Percentiles rank a stretch among this genome's conserved stretches.
Conservation (phyloP, 2,329 filamentous ascomycete species). For the Cryphonectria carpinicola region DNA sequence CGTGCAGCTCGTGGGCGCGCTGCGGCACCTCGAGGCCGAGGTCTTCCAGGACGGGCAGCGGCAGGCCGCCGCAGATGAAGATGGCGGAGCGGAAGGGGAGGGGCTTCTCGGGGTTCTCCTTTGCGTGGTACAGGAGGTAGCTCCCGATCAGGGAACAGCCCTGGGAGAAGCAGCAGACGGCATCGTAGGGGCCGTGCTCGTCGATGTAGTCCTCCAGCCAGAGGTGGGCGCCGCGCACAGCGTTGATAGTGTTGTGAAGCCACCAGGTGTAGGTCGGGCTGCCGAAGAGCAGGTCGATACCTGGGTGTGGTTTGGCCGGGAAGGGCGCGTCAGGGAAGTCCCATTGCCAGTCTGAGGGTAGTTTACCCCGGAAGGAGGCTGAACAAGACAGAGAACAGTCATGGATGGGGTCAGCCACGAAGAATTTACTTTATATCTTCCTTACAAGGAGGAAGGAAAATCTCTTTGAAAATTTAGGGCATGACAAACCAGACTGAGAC, state of each 20-base stretch:
- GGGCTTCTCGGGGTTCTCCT: constrained; percentile 36
- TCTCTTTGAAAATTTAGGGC: not conserved
- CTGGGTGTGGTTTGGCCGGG: constrained; percentile 37
- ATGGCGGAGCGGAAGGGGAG: constrained; percentile 45
- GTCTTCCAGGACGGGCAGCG: constrained; percentile 40
- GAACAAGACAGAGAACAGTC: not conserved
- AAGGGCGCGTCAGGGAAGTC: constrained; percentile 43
- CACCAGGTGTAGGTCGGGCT: constrained; percentile 39
- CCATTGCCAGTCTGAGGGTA: constrained; percentile 38
- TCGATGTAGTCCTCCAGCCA: constrained; percentile 43
- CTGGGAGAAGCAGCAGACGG: constrained; percentile 44
- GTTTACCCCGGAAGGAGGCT: constrained; percentile 42
- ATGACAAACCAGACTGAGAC: constrained; percentile 40
- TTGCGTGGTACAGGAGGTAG: constrained; percentile 45
- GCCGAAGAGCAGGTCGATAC: constrained; percentile 39
- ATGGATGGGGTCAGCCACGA: constrained; percentile 10
- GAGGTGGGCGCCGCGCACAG: constrained; percentile 40
- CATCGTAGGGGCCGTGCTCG: constrained; percentile 41
- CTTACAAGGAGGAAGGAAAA: not conserved
- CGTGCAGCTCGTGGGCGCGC: constrained; percentile 38
- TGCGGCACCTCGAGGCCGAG: constrained; percentile 40
- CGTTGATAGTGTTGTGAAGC: constrained; percentile 33
- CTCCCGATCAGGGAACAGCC: constrained; percentile 44
- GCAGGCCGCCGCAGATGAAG: constrained; percentile 46
- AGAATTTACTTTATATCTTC: not conserved